These are phyloP conservation scores for Aspergillus baeticus DNA, from an alignment of 495 filamentous ascomycete species.

Conservation along the genomic window DNA sequence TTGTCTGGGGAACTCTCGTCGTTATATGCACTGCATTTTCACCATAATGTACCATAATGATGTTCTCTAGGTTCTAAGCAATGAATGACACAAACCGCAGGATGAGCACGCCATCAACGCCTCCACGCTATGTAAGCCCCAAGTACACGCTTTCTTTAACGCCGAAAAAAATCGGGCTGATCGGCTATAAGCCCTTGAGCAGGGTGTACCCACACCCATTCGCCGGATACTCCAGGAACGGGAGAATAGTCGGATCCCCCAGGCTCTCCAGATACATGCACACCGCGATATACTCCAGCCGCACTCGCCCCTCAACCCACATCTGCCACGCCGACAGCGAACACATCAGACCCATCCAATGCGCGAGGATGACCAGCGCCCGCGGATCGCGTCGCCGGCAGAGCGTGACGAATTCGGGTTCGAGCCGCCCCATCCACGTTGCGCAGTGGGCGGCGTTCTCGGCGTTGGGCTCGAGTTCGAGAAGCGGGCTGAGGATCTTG, in stretches of 20 bases:
- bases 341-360: conserved; percentile 42
- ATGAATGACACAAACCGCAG: not conserved
- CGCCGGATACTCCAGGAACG: conserved; percentile 49
- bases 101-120: not conserved
- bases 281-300: conserved; percentile 36
- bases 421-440: conserved; percentile 33
- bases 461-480: conserved; percentile 21
- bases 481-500: conserved; percentile 27
- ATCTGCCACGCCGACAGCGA: conserved; percentile 22
- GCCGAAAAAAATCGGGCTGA: not conserved
- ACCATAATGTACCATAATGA: not conserved
- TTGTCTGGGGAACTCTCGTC: not conserved
- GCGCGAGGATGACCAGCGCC: conserved; percentile 37
- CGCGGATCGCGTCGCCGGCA: conserved; percentile 34
- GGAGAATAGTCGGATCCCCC: conserved; percentile 10
- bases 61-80: not conserved
- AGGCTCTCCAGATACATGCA: conserved; percentile 33
- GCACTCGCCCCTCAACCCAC: conserved; percentile 30
- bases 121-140: not conserved
- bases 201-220: conserved; percentile 68
- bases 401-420: conserved; percentile 28
- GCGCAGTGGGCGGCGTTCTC: conserved; percentile 24
- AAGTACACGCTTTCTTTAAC: too few relatives aligned
- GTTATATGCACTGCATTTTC: not conserved
- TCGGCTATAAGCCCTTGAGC: not conserved